Evolutionary conservation across 1,284 basidiomycete species (phyloP).

Genomic region (Cutaneotrichosporon dermatis): DNA sequence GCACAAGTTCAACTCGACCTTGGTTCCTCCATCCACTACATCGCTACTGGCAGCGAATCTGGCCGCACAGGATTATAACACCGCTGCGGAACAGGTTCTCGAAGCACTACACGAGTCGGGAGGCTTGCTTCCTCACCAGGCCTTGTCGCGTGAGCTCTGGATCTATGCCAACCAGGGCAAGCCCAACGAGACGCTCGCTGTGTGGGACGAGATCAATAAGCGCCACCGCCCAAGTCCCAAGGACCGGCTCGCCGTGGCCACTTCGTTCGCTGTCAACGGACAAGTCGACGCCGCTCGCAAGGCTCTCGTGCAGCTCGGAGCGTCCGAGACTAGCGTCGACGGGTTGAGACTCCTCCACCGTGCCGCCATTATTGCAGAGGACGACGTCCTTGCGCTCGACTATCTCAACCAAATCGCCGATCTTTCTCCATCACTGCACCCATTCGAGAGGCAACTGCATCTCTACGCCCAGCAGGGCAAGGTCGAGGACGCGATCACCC

Average conservation of each 20-base stretch:
- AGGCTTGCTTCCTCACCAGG: constrained; percentile 8
- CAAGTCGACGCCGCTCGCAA: constrained; percentile 1
- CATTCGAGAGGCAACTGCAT: constrained; percentile 58
- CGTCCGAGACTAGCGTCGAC: background rate
- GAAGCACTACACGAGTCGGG: constrained; percentile 6
- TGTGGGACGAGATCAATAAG: constrained; percentile 9
- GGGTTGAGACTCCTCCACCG: constrained; percentile 21
- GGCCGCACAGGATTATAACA: background rate
- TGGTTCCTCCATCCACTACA: constrained; percentile 3
- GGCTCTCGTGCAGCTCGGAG: background rate
- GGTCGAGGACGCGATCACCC: constrained; percentile 54
- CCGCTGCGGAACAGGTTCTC: constrained; percentile 9
- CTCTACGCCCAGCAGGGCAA: constrained; percentile 60
- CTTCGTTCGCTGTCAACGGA: constrained; percentile 5
- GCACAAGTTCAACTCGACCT: constrained; percentile 10
- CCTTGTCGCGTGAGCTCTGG: constrained; percentile 13
- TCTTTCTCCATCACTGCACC: constrained; percentile 10
- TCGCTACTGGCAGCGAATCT: constrained; percentile 11
- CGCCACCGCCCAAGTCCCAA: constrained; percentile 6
- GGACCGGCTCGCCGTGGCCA: constrained; percentile 7
- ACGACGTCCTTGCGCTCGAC: constrained; percentile 14
- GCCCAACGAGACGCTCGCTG: background rate
- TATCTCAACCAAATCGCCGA: constrained; percentile 16
- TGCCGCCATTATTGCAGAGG: constrained; percentile 20
- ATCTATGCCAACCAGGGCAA: constrained; percentile 11